Evolutionary conservation across 805 yeast species (phyloP).

Genomic region (Starmerella roubikii): DNA sequence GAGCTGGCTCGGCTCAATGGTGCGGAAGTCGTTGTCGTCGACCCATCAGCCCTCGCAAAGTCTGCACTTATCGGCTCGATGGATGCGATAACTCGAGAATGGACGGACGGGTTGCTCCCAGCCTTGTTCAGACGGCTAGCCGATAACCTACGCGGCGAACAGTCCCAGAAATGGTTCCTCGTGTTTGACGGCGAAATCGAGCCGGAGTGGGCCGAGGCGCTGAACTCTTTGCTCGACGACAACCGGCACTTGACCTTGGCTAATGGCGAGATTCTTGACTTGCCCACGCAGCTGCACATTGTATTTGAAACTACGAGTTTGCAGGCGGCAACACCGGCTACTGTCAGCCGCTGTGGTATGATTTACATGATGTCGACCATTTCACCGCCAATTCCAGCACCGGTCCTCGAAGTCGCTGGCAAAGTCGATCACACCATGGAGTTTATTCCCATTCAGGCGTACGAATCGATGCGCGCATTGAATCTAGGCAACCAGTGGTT

Average conservation of each 20-base stretch:
- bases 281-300: slow-evolving; percentile 51
- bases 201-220: slow-evolving; percentile 83
- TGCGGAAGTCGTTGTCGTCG: slow-evolving; percentile 37
- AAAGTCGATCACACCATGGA: slow-evolving; percentile 40
- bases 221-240: slow-evolving; percentile 85
- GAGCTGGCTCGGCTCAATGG: slow-evolving; percentile 36
- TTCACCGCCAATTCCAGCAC: not conserved
- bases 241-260: slow-evolving; percentile 71
- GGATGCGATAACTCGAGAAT: slow-evolving; percentile 69
- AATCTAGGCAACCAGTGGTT: slow-evolving; percentile 23
- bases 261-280: slow-evolving; percentile 67
- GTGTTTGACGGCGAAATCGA: slow-evolving; percentile 88
- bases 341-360: slow-evolving; percentile 86
- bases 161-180: slow-evolving; percentile 48
- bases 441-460: slow-evolving; percentile 28
- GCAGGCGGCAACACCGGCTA: slow-evolving; percentile 69
- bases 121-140: slow-evolving; percentile 44
- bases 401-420: slow-evolving; percentile 23
- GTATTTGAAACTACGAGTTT: slow-evolving; percentile 66
- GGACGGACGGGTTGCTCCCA: slow-evolving; percentile 83
- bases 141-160: slow-evolving; percentile 47
- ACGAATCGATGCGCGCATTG: slow-evolving; percentile 32
- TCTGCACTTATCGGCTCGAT: slow-evolving; percentile 53
- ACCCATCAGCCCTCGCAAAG: slow-evolving; percentile 64
- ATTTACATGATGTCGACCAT: slow-evolving; percentile 22